Evolutionary conservation across 371 early-diverging fungal species (phyloP).

Genomic region (Dichotomocladium elegans): DNA sequence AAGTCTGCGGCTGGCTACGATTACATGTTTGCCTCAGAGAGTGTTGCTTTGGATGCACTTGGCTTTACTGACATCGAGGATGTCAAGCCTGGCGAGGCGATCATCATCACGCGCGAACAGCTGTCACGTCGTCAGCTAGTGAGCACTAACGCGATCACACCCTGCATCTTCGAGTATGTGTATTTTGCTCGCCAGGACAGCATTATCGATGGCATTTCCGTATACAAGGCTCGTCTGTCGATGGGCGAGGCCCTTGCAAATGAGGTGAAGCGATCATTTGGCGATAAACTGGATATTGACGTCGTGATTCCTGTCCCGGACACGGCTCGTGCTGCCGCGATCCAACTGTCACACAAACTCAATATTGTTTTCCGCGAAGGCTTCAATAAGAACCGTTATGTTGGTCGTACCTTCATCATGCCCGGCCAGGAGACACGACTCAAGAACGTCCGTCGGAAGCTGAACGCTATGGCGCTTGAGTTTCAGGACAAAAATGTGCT

Average conservation of each 20-base stretch:
- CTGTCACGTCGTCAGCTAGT: conserved; percentile 67
- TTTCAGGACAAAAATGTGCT: conserved; percentile 93
- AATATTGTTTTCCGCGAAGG: conserved; percentile 93
- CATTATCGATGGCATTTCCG: conserved; percentile 95
- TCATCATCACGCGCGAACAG: conserved; percentile 79
- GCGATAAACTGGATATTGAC: conserved; percentile 81
- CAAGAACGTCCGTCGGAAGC: conserved; percentile 94
- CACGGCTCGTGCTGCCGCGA: conserved; percentile 90
- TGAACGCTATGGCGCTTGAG: conserved; percentile 96
- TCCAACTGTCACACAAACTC: conserved; percentile 86
- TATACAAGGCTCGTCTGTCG: conserved; percentile 94
- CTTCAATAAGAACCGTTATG: conserved; percentile 97
- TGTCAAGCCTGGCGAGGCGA: conserved; percentile 88
- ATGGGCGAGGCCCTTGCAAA: conserved; percentile 96
- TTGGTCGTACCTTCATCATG: conserved; percentile 98
- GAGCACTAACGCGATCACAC: conserved; percentile 60
- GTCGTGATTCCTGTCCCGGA: conserved; percentile 98
- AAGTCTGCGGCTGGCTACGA: conserved; percentile 57
- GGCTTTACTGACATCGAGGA: conserved; percentile 87
- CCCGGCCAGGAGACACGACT: conserved; percentile 87
- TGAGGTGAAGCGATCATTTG: conserved; percentile 66
- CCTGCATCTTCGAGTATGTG: conserved; percentile 98
- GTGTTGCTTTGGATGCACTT: conserved; percentile 86
- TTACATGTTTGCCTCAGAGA: conserved; percentile 96
- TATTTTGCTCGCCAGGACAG: conserved; percentile 98